Base-by-base conservation (phyloP, 768 basidiomycete species). In the Auriculariales sp. region DNA sequence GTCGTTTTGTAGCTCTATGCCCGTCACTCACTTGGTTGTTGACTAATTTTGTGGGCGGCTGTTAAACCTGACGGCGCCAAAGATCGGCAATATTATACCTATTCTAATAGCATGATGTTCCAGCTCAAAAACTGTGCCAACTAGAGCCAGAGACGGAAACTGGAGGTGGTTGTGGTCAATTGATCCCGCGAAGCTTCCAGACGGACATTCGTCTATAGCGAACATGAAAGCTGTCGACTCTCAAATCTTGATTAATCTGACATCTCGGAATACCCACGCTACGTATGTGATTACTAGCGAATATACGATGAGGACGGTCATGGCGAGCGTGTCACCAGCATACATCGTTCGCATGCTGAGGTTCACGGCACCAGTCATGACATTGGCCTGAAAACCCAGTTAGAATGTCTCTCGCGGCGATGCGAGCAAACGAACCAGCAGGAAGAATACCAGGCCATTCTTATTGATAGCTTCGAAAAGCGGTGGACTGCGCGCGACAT, bases 361-460 rank as follows among this genome's bases (percentile, higher is more conserved):
- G 60, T 97, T 99, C 54, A 93, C 69, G 11, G 87, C 55, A 0
- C 94, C 94, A 0, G 94, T 99, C 28, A 75, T 62, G 1, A 94
- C 66, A 61, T 98, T 98, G 0, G 92, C 88, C 91, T 94, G 54
- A 15, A 52, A 25, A 31, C 9, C 9, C 24, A 4, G 28, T 46
- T 46, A 31, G 12, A 52, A 28, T n/a, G 49, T 31, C 19, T 10
- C 11, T 39, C 44, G 46, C 4, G 31, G 17, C 17, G 6, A 34
- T 0, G 14, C 15, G 10, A 2, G 19, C 4, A 24, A 24, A 73
- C 86, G 54, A 55, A 91, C 93, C 22, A 85, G 53, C 1, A 99
- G 73, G 63, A 99, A 99, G 19, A 93, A 57, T 4, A 69, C 65
- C 10, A 98, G 64, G 0, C 83, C 77, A 54, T 97, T 92, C 52